phyloP scores from a whole-genome alignment of 768 basidiomycete species.

The Panaeolus cyanescens region DNA sequence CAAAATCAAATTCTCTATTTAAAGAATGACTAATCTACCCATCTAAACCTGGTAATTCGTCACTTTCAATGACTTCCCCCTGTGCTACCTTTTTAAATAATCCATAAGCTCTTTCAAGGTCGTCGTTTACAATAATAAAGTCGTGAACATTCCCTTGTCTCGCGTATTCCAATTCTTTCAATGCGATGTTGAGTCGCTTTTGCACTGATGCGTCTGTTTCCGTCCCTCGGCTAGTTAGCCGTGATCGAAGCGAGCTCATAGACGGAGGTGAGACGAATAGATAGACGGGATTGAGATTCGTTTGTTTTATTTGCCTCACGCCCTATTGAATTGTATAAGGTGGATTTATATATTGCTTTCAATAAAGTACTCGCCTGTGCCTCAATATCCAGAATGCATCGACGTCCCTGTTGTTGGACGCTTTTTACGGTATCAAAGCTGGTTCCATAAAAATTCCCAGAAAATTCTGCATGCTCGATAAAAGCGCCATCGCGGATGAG shows the following conservation, averaged over 20 bases:
- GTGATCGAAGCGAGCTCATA: slow-evolving; percentile 63
- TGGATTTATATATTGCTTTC: not conserved
- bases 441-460: slow-evolving; percentile 92
- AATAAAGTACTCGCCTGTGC: slow-evolving; percentile 66
- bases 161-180: slow-evolving; percentile 84
- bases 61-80: slow-evolving; percentile 62
- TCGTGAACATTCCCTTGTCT: slow-evolving; percentile 75
- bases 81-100: slow-evolving; percentile 77
- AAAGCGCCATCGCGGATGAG: slow-evolving; percentile 76
- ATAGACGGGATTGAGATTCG: slow-evolving; percentile 80
- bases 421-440: slow-evolving; percentile 74
- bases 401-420: slow-evolving; percentile 66
- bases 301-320: slow-evolving; percentile 87
- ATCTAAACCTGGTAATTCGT: slow-evolving; percentile 67
- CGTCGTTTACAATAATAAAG: slow-evolving; percentile 87
- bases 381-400: slow-evolving; percentile 96
- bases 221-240: slow-evolving; percentile 81
- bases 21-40: slow-evolving; percentile 20
- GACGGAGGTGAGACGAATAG: slow-evolving; percentile 92
- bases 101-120: slow-evolving; percentile 79
- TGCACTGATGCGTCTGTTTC: slow-evolving; percentile 74
- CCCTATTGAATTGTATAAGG: slow-evolving; percentile 53
- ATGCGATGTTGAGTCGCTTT: slow-evolving; percentile 76
- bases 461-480: slow-evolving; percentile 94
- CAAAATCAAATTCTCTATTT: not conserved